These are phyloP conservation scores for Penicillium lagena DNA, from an alignment of 495 filamentous ascomycete species.

Conservation along the genomic window DNA sequence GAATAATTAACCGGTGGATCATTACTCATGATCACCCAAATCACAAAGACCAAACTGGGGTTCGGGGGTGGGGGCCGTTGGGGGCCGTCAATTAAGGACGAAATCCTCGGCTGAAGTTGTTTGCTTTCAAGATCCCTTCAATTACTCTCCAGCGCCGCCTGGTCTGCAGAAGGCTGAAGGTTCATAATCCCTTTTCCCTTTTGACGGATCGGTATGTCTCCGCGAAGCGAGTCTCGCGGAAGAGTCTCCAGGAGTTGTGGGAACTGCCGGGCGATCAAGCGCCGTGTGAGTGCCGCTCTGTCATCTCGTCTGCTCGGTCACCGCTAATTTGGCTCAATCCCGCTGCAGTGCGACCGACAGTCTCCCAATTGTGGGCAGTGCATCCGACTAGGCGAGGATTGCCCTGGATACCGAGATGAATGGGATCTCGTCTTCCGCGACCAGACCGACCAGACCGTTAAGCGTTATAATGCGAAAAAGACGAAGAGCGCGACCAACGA, in stretches of 20 bases:
- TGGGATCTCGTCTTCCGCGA: not conserved
- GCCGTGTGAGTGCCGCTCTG: not conserved
- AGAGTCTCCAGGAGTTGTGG: not conserved
- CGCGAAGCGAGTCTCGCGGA: not conserved
- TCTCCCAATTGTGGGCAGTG: not conserved
- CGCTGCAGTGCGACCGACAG: not conserved
- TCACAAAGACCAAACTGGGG: too few relatives aligned
- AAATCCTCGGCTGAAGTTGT: too few relatives aligned
- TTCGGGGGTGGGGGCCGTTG: too few relatives aligned
- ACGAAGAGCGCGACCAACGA: not conserved
- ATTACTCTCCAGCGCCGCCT: too few relatives aligned
- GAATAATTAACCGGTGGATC: too few relatives aligned
- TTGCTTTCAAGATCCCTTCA: too few relatives aligned
- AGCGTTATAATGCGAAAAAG: not conserved
- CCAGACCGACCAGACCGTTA: not conserved
- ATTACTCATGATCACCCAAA: too few relatives aligned
- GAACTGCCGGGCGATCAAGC: not conserved
- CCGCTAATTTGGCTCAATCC: not conserved
- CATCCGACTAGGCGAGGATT: not conserved
- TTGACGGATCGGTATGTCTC: too few relatives aligned
- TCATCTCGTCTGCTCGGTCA: not conserved
- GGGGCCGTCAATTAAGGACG: too few relatives aligned
- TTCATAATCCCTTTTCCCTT: too few relatives aligned
- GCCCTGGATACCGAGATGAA: not conserved
- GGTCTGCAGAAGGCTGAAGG: too few relatives aligned